Evolutionary conservation across 1,284 basidiomycete species (phyloP).

Genomic region (Irpex rosettiformis): DNA sequence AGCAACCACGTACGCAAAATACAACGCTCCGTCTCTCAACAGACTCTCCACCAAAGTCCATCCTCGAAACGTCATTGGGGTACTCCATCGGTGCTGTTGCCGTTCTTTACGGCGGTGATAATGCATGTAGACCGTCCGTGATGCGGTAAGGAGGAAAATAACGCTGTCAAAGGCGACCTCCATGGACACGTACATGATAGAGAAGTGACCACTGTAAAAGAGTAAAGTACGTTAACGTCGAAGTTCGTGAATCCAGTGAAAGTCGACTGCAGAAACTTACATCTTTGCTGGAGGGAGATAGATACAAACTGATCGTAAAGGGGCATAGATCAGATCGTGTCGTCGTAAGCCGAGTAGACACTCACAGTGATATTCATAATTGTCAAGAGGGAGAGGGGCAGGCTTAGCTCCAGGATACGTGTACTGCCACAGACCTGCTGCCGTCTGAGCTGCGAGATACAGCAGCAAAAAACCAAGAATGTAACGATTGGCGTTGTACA

Average conservation of each 20-base stretch:
- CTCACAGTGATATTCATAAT: neutral
- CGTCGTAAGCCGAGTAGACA: too few species aligned
- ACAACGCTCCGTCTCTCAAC: neutral
- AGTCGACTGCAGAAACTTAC: too few species aligned
- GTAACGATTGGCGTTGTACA: neutral
- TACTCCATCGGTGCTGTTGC: neutral
- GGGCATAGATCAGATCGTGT: neutral
- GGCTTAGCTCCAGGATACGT: neutral
- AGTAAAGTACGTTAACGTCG: neutral
- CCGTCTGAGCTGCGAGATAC: neutral
- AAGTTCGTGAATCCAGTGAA: too few species aligned
- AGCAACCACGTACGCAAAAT: neutral
- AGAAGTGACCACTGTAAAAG: neutral
- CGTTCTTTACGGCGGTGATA: neutral
- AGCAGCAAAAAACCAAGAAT: neutral
- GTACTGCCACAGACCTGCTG: neutral
- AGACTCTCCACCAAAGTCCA: neutral
- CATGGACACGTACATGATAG: neutral
- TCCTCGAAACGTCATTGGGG: neutral
- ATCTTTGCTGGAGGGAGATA: neutral
- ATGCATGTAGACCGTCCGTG: neutral
- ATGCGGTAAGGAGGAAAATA: neutral
- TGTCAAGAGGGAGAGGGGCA: neutral
- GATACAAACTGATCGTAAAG: neutral
- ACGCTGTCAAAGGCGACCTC: neutral